phyloP scores from a whole-genome alignment of 208 protist genomes.

The Blechomonas ayalai region DNA sequence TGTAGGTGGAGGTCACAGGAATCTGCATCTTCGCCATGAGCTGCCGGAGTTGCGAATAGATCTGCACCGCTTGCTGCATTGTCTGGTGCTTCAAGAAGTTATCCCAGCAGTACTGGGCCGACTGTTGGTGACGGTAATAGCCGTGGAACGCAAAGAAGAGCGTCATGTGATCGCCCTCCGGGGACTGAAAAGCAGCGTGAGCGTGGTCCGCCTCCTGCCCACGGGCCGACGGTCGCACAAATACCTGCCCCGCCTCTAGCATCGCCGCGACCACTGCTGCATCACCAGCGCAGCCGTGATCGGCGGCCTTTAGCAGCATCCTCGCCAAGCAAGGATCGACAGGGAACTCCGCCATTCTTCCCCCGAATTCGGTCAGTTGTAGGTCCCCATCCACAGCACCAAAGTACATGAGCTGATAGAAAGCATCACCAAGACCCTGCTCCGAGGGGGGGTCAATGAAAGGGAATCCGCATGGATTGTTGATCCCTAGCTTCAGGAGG shows the following conservation, averaged over 20 bases:
- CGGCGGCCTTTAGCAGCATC: slow-evolving; percentile 76
- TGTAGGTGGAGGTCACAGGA: slow-evolving; percentile 53
- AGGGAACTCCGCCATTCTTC: slow-evolving; percentile 60
- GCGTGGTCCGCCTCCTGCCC: slow-evolving; percentile 32
- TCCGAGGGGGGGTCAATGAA: slow-evolving; percentile 97
- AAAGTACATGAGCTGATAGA: slow-evolving; percentile 96
- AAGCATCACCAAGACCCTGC: slow-evolving; percentile 94
- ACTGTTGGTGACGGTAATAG: slow-evolving; percentile 30
- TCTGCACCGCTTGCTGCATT: slow-evolving; percentile 56
- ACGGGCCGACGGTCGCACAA: slow-evolving; percentile 27
- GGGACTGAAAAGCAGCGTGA: slow-evolving; percentile 33
- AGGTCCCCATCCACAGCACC: slow-evolving; percentile 96
- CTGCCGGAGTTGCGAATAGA: slow-evolving; percentile 68
- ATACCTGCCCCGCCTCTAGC: slow-evolving; percentile 71
- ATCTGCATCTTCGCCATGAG: slow-evolving; percentile 45
- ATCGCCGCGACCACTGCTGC: slow-evolving; percentile 83
- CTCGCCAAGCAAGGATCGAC: slow-evolving; percentile 91
- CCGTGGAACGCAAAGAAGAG: slow-evolving; percentile 79
- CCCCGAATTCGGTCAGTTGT: slow-evolving; percentile 60
- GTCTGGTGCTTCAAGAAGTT: slow-evolving; percentile 63
- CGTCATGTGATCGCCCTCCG: slow-evolving; percentile 76
- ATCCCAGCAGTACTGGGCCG: slow-evolving; percentile 51
- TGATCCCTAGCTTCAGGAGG: slow-evolving; percentile 95
- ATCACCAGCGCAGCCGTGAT: slow-evolving; percentile 74
- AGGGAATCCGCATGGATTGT: slow-evolving; percentile 94